Evolutionary conservation across 2,329 filamentous ascomycete species (phyloP).

Genomic region (Didymella pinodella): DNA sequence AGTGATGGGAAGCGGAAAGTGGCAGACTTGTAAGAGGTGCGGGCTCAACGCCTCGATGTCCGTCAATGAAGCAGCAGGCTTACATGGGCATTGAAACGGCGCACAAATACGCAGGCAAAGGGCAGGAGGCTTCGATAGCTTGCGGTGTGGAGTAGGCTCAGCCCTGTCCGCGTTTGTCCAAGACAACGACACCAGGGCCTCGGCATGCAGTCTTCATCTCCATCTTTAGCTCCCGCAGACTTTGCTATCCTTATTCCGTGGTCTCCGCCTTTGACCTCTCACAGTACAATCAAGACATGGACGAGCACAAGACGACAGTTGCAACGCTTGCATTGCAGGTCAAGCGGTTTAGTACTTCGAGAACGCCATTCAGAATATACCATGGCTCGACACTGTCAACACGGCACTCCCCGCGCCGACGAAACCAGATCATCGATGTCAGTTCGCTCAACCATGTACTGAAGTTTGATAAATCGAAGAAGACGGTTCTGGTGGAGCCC

Average conservation of each 20-base stretch:
- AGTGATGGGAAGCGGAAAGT: not conserved
- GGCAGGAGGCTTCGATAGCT: constrained; percentile 27
- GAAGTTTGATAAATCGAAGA: constrained; percentile 51
- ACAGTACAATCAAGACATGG: constrained; percentile 28
- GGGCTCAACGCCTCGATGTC: not conserved
- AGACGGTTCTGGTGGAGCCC: constrained; percentile 66
- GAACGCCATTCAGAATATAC: constrained; percentile 62
- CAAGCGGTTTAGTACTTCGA: constrained; percentile 54
- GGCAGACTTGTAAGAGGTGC: too few species aligned
- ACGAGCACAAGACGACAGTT: constrained; percentile 39
- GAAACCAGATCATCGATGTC: constrained; percentile 58
- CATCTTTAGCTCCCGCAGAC: constrained; percentile 1
- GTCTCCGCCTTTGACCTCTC: too few species aligned
- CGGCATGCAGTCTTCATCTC: constrained; percentile 17
- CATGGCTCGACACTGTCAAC: constrained; percentile 66
- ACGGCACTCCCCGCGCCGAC: constrained; percentile 52
- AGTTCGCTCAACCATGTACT: constrained; percentile 59
- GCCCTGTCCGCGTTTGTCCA: constrained; percentile 31
- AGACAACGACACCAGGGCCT: constrained; percentile 16
- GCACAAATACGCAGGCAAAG: constrained; percentile 7
- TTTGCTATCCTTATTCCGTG: not conserved
- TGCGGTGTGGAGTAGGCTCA: constrained; percentile 34
- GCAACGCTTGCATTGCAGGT: constrained; percentile 47
- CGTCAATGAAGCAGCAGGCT: not conserved
- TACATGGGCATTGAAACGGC: not conserved